These are phyloP conservation scores for Diaporthe capsici DNA, from an alignment of 2,329 filamentous ascomycete genomes.

Conservation along the genomic window DNA sequence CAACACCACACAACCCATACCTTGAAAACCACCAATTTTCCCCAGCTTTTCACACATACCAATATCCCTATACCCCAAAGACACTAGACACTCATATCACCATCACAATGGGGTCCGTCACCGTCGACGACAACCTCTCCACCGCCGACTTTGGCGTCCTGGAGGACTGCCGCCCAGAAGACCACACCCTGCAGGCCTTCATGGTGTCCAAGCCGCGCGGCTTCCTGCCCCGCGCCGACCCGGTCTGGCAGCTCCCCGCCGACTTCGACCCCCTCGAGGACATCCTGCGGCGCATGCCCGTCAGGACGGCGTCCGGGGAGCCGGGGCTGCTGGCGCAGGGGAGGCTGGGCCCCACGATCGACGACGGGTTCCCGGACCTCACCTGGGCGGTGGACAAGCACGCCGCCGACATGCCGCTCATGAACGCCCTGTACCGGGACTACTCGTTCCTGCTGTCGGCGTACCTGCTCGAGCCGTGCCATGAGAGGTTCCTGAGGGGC, in stretches of 20 bases:
- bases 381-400: conserved; percentile 80
- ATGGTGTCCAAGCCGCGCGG: conserved; percentile 83
- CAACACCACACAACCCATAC: not conserved
- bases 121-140: conserved; percentile 44
- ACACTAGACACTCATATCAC: conserved; percentile 1
- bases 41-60: conserved; percentile 34
- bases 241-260: conserved; percentile 74
- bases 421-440: conserved; percentile 91
- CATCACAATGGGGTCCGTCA: conserved; percentile 59
- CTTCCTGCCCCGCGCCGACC: conserved; percentile 79
- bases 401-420: conserved; percentile 78
- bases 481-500: conserved; percentile 78
- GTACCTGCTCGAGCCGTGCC: conserved; percentile 92
- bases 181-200: conserved; percentile 78
- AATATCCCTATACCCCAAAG: conserved; percentile 14
- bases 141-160: conserved; percentile 70
- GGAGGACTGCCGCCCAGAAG: conserved; percentile 72
- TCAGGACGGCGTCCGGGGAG: conserved; percentile 79
- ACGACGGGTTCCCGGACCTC: conserved; percentile 82
- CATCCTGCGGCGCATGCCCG: conserved; percentile 82
- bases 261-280: conserved; percentile 82
- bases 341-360: conserved; percentile 81
- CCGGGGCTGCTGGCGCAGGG: conserved; percentile 84
- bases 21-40: not conserved
- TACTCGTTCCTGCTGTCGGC: conserved; percentile 93